Percentiles rank a stretch among this genome's conserved stretches.
These are phyloP conservation scores for Venturia pyrina DNA, from an alignment of 2,329 filamentous ascomycete genomes.

Conservation along the genomic window DNA sequence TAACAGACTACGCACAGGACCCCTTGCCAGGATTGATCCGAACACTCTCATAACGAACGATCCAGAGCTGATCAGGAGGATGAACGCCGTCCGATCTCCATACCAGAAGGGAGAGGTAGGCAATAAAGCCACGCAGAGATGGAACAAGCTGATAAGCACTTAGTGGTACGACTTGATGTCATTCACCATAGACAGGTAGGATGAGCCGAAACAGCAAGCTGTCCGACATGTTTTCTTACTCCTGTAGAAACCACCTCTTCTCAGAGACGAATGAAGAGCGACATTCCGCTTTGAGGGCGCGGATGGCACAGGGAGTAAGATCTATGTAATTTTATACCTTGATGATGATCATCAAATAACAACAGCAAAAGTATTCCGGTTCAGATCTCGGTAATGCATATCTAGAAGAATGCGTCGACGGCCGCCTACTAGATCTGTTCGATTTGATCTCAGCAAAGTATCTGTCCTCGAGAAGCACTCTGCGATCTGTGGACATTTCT, in stretches of 20 bases:
- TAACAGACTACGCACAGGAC: neutral
- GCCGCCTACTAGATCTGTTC: conserved; percentile 24
- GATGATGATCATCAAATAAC: neutral
- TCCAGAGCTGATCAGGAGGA: conserved; percentile 11
- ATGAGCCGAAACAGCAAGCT: neutral
- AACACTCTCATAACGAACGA: conserved; percentile 12
- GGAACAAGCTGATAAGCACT: neutral
- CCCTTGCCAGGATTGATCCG: conserved; percentile 9
- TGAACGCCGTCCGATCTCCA: conserved; percentile 10
- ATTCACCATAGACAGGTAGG: neutral
- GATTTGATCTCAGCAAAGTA: conserved; percentile 25
- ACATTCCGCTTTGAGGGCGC: conserved; percentile 1
- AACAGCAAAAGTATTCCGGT: neutral
- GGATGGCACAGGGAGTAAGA: conserved; percentile 11
- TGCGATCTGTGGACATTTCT: conserved; percentile 25
- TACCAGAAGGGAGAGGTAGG: conserved; percentile 10
- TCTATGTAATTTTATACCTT: neutral
- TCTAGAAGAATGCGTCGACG: conserved; percentile 28
- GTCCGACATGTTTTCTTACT: neutral
- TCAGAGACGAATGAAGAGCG: conserved; percentile 8
- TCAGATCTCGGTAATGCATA: conserved; percentile 28
- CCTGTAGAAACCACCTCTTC: conserved; percentile 5
- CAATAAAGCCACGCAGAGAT: neutral
- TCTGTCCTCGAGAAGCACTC: conserved; percentile 22
- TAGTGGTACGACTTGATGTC: conserved; percentile 10